Conservation (phyloP, 352 stramenopile species). For the Pythium inflatum region DNA sequence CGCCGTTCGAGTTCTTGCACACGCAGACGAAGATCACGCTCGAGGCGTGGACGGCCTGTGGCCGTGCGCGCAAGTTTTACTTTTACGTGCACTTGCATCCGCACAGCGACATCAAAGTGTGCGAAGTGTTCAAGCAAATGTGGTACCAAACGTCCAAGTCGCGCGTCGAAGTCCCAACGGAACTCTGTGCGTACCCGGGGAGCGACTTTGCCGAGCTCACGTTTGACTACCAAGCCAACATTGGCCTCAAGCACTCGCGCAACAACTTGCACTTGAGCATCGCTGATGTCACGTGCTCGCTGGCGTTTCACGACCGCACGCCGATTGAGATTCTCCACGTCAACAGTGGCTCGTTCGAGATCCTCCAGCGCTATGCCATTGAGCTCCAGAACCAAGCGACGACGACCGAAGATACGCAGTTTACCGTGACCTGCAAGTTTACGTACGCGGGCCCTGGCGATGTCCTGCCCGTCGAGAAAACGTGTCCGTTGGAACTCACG, state of each 20-base stretch:
- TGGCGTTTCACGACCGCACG: conserved; percentile 39
- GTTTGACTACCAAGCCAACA: conserved; percentile 43
- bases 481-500: conserved; percentile 48
- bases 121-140: conserved; percentile 44
- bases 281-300: conserved; percentile 40
- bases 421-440: conserved; percentile 60
- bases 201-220: conserved; percentile 60
- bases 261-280: conserved; percentile 14
- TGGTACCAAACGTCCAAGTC: conserved; percentile 45
- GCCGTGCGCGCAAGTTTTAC: conserved; percentile 31
- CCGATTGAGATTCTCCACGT: conserved; percentile 43
- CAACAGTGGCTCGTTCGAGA: conserved; percentile 40
- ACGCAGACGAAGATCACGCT: conserved; percentile 52
- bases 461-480: conserved; percentile 26
- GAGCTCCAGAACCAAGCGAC: conserved; percentile 48
- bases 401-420: conserved; percentile 44
- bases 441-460: conserved; percentile 49
- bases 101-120: conserved; percentile 37
- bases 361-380: conserved; percentile 60
- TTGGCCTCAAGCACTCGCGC: conserved; percentile 27
- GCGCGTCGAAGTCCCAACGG: background rate
- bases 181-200: conserved; percentile 38
- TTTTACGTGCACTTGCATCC: conserved; percentile 47
- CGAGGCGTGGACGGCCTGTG: conserved; percentile 52
- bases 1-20: conserved; percentile 39